Base-by-base conservation (phyloP, 257 asterid species). In the Solanum clarkiae region DNA sequence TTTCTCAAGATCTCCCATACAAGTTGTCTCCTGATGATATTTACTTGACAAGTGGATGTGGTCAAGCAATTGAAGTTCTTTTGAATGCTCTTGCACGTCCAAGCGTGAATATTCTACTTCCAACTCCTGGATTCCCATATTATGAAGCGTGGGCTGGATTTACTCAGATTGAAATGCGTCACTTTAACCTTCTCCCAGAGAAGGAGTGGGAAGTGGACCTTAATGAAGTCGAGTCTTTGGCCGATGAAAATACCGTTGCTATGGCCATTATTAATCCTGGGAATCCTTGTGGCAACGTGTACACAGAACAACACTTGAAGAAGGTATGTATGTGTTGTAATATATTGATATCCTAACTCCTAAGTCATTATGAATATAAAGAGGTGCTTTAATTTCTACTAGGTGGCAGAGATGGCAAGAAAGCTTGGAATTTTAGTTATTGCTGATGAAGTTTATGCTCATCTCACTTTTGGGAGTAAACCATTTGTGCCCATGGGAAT, bases 241-340 rank as follows among this genome's bases (percentile, higher is more conserved):
- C 95, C 1, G 95, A 94, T 87, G 92, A 92, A 40, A 93, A 90
- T 16, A 93, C 98, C 2, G 92, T 93, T 70, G 97, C 95, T 17
- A 90, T 94, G 88, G 95, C 90, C 81, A 88, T 94, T 12, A 86
- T 89, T 86, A 94, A 94, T 84, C 97, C 98, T 5, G 96, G 97
- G 24, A 94, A 93, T 88, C 98, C 98, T 2, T 92, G 96, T 88
- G 98, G 97, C 68, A 92, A 82, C 89, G 95, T 94, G 57, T 91
- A 83, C 90, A 69, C 89, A 22, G 70, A 56, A 36, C 90, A 91
- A 66, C 98, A 93, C 86, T 79, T 94, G 84, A 90, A 89, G 20
- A 89, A 92, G 93, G 98, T 94, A 62, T 49, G 24, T 5, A 11
- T 14, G 14, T 22, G 0, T 10, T 77, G 32, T 51, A 5, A 24